Percentiles rank a stretch among this genome's conserved stretches.
phyloP scores from a whole-genome alignment of 306 rosid genomes.

The Citrullus mucosospermus region DNA sequence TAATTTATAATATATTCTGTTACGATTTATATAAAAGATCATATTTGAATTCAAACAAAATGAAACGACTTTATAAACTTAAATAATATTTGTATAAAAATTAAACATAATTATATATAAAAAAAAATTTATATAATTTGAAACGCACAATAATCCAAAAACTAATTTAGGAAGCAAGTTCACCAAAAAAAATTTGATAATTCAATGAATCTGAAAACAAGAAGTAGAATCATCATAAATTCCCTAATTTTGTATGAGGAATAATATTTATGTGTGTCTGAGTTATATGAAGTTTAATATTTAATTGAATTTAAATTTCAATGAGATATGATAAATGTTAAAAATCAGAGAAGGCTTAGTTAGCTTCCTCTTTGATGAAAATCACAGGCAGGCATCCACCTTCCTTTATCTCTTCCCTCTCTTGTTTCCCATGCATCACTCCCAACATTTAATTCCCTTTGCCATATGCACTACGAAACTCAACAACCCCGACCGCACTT shows the following conservation, averaged over 20 bases:
- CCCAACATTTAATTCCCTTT: constrained; percentile 20
- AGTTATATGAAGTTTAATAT: no score
- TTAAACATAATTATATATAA: no score
- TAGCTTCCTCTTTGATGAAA: neutral
- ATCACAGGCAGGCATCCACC: constrained; percentile 3
- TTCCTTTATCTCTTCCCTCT: neutral
- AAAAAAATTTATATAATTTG: neutral
- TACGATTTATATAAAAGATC: no score
- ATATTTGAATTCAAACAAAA: no score
- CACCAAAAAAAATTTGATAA: neutral
- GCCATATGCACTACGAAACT: constrained; percentile 14
- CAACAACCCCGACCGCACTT: neutral
- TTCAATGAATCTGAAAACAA: neutral
- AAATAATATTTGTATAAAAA: no score
- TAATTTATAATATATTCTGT: no score
- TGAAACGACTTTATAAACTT: no score
- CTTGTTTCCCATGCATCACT: constrained; percentile 11
- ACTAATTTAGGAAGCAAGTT: neutral
- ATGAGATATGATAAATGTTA: no score
- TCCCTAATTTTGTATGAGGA: no score
- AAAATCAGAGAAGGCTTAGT: neutral
- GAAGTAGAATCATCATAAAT: neutral
- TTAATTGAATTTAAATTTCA: no score
- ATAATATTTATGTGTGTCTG: no score
- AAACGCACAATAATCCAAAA: neutral